A percentile compares a stretch with the other conserved stretches of the same genome.
These are phyloP conservation scores for Saccharomycopsis guyanensis DNA, from an alignment of 805 yeast species.

Conservation along the genomic window DNA sequence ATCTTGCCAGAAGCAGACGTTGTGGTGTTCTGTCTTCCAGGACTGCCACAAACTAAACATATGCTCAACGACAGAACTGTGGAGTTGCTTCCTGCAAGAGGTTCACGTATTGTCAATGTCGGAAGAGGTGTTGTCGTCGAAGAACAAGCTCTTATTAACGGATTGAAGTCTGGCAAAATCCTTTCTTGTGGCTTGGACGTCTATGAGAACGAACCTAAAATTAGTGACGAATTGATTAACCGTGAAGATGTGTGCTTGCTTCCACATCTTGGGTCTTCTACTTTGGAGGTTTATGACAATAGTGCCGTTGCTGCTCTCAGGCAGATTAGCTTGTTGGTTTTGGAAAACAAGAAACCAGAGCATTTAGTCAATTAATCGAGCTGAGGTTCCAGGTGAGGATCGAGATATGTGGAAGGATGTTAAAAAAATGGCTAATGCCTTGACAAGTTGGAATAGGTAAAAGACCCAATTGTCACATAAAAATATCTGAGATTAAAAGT, in stretches of 20 bases:
- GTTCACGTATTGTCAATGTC: constrained; percentile 45
- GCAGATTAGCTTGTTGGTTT: constrained; percentile 35
- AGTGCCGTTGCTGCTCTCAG: constrained; percentile 38
- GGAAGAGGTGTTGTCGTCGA: constrained; percentile 54
- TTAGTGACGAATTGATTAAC: constrained; percentile 25
- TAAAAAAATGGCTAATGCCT: too few relatives aligned
- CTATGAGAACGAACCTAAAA: constrained; percentile 45
- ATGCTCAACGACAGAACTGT: constrained; percentile 38
- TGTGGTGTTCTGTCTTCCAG: constrained; percentile 51
- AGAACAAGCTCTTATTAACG: constrained; percentile 40
- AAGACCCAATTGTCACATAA: too few relatives aligned
- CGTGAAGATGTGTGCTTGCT: constrained; percentile 43
- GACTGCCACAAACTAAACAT: constrained; percentile 43
- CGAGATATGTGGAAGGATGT: too few relatives aligned
- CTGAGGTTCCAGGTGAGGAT: neutral
- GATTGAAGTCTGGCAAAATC: constrained; percentile 37
- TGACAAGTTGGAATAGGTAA: too few relatives aligned
- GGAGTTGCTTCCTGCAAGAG: constrained; percentile 29
- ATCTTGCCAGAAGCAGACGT: constrained; percentile 38
- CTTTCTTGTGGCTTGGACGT: constrained; percentile 57
- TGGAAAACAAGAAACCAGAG: constrained; percentile 23
- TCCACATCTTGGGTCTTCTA: constrained; percentile 59
- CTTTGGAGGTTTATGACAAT: constrained; percentile 37
- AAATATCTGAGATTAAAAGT: too few relatives aligned
- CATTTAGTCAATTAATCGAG: neutral